Conservation (phyloP, 108 stramenopile species). For the Skeletonema costatum region DNA sequence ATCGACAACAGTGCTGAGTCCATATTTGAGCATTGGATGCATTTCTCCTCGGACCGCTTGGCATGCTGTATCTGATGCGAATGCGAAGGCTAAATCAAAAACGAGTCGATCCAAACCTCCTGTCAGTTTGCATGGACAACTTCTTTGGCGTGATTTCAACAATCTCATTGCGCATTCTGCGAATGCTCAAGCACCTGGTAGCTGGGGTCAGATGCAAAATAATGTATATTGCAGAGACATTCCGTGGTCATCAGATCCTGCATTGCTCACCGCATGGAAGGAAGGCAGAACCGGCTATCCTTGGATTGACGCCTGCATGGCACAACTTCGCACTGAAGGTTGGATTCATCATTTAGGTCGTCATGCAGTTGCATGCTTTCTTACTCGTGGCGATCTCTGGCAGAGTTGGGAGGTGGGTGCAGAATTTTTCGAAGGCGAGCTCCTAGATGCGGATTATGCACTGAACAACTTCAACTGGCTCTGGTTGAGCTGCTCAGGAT, state of each 20-base stretch:
- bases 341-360: conserved; percentile 97
- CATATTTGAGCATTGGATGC: conserved; percentile 75
- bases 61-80: conserved; percentile 62
- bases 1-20: conserved; percentile 80
- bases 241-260: conserved; percentile 86
- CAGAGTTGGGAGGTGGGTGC: conserved; percentile 95
- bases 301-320: conserved; percentile 97
- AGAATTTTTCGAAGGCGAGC: conserved; percentile 73
- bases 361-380: conserved; percentile 97
- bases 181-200: conserved; percentile 50
- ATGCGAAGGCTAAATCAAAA: conserved; percentile 34
- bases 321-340: conserved; percentile 86
- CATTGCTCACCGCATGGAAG: conserved; percentile 86
- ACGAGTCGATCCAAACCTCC: conserved; percentile 85
- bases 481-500: conserved; percentile 90
- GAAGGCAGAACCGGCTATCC: conserved; percentile 94
- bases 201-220: conserved; percentile 75
- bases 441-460: conserved; percentile 94
- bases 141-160: conserved; percentile 95
- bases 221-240: conserved; percentile 80
- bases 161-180: conserved; percentile 83
- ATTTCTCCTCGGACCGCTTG: conserved; percentile 68
- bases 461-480: conserved; percentile 97
- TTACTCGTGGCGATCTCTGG: conserved; percentile 92
- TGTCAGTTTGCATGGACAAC: conserved; percentile 91